Evolutionary conservation across 2,329 filamentous ascomycete genomes (phyloP), one percentile per base, ranked within the genome.

Genomic region (Achaetomium macrosporum): DNA sequence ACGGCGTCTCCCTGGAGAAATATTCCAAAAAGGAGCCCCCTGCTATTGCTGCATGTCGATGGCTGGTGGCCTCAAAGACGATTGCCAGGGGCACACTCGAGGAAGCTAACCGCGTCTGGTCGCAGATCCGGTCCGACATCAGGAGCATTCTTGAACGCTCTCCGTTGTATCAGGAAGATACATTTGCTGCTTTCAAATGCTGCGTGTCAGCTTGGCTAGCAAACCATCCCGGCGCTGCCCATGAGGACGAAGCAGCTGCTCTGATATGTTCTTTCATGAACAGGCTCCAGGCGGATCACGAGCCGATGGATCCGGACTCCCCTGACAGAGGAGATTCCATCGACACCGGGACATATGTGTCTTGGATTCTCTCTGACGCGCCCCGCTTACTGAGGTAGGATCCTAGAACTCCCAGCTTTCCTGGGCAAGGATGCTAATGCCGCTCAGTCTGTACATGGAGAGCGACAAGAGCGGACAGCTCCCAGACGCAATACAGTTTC

Each of bases 101-200:
- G 15, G 61, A 65, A n/a, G 56, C 56, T 11, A 42, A 56, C 8
- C 45, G 46, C 2, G 48, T 69, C 10, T 69, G 66, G 67, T 43
- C 53, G 2, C 53, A 55, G n/a, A 53, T 64, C 17, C 56, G 55
- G 33, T 47, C 58, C 2, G 57, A 65, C 11, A 29, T 66, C 40
- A 58, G 56, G 30, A 56, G 55, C 30, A 35, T 53, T 9, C 58
- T 65, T 12, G 55, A 47, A 31, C 63, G 64, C 19, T 58, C 56
- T n/a, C 51, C 57, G 2, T 15, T 61, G 1, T 31, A 50, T 2
- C 51, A 56, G 2, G 49, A 56, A 20, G 60, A 61, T 9, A 60
- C 59, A 1, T 64, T 64, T 35, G 63, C 68, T 47, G 68, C 67
- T 2, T 66, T 70, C 56, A 59, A 56, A 36, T 66, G 64, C 56